Evolutionary conservation across 257 asterid species (phyloP).

Genomic region (Jaltomata sinuosa): DNA sequence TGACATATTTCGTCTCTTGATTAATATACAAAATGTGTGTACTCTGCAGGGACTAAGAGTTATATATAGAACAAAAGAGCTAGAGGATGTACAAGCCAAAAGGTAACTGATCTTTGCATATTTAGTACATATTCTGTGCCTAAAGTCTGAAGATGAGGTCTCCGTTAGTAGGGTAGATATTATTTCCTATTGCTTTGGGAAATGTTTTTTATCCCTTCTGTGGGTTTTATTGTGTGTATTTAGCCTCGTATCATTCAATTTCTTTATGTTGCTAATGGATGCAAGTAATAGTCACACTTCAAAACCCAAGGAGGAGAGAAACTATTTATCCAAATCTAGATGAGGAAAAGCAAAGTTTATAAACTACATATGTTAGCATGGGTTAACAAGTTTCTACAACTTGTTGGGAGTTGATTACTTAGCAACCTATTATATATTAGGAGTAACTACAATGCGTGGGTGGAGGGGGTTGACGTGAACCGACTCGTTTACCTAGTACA

Average conservation of each 20-base stretch:
- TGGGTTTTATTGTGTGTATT: neutral
- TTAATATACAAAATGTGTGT: neutral
- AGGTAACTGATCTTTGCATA: slow-evolving; percentile 8
- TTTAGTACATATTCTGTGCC: neutral
- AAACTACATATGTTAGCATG: neutral
- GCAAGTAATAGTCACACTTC: neutral
- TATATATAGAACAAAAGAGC: slow-evolving; percentile 16
- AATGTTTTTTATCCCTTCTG: neutral
- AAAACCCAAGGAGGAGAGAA: neutral
- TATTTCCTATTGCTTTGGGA: neutral
- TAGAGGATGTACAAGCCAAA: slow-evolving; percentile 21
- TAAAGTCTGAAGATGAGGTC: neutral
- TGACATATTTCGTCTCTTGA: neutral
- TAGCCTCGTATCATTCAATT: neutral
- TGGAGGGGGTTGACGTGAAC: neutral
- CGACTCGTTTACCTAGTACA: neutral
- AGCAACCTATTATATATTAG: neutral
- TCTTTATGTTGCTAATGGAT: neutral
- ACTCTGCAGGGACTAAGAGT: slow-evolving; percentile 17
- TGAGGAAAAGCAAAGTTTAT: neutral
- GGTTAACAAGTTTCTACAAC: neutral
- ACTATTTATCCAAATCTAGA: neutral
- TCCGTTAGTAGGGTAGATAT: neutral
- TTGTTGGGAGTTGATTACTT: neutral
- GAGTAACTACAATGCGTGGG: neutral